Conservation (phyloP, 2,329 filamentous ascomycete genomes). For the Alternaria hordeiaustralica region DNA sequence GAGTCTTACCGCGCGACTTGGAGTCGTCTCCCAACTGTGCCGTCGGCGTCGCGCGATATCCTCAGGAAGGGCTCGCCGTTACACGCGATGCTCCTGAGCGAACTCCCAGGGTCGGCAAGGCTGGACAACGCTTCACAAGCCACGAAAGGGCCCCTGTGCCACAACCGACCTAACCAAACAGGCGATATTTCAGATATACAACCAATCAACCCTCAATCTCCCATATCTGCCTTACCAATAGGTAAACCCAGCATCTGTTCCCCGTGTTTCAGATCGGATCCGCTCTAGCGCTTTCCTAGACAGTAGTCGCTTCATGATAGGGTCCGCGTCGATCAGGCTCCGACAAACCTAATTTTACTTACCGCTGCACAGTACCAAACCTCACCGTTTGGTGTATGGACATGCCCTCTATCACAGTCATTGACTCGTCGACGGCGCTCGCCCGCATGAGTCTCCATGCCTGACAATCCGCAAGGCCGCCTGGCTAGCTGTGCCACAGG, state of each 20-base stretch:
- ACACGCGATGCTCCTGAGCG: conserved; percentile 13
- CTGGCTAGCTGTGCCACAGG: conserved; percentile 28
- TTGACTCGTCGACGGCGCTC: conserved; percentile 19
- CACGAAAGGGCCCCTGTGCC: conserved; percentile 18
- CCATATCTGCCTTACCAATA: conserved; percentile 20
- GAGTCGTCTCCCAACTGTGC: neutral
- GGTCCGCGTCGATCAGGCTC: conserved; percentile 32
- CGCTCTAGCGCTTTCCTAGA: conserved; percentile 21
- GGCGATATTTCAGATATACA: conserved; percentile 16
- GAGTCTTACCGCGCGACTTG: neutral
- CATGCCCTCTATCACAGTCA: conserved; percentile 12
- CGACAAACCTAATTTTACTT: conserved; percentile 17
- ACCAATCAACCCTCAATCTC: conserved; percentile 19
- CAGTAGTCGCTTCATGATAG: conserved; percentile 28
- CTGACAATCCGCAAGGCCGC: conserved; percentile 16
- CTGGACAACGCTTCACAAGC: conserved; percentile 15
- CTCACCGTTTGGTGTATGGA: conserved; percentile 13
- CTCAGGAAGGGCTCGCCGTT: neutral
- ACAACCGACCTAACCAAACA: conserved; percentile 18
- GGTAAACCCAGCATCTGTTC: conserved; percentile 8
- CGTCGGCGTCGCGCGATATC: neutral
- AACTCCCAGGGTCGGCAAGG: conserved; percentile 15
- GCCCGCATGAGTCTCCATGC: conserved; percentile 27
- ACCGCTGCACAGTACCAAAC: conserved; percentile 18
- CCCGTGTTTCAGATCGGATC: conserved; percentile 31